These are phyloP conservation scores for Strobilomyces dryophilus DNA, from an alignment of 768 basidiomycete species.

Conservation along the genomic window DNA sequence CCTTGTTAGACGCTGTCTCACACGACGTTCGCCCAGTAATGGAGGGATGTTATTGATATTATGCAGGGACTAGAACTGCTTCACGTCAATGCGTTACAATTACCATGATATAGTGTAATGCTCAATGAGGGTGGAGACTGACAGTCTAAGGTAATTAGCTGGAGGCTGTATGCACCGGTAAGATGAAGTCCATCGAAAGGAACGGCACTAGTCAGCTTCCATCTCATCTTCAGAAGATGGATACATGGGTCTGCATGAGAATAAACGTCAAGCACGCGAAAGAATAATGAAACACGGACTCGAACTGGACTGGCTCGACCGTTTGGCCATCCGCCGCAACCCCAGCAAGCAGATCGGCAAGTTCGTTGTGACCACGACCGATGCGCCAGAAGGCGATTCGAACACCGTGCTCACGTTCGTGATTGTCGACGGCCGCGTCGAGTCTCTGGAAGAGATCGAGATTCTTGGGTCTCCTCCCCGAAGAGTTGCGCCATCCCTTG, in stretches of 20 bases:
- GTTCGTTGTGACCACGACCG: constrained; percentile 8
- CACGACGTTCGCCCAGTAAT: no score
- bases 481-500: constrained; percentile 10
- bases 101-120: not conserved
- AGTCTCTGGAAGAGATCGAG: constrained; percentile 15
- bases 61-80: not conserved
- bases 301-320: not conserved
- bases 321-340: constrained; percentile 4
- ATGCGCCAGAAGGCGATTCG: constrained; percentile 15
- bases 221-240: not conserved
- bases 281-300: not conserved
- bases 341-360: constrained; percentile 11
- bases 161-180: not conserved
- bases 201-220: not conserved
- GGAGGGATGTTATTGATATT: no score
- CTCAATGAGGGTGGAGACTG: not conserved
- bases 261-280: not conserved
- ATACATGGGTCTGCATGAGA: not conserved
- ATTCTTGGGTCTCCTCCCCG: constrained; percentile 12
- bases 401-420: constrained; percentile 5
- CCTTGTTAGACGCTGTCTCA: no score
- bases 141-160: not conserved
- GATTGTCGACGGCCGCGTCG: not conserved
- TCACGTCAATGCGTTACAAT: not conserved
- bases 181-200: not conserved